Conservation (phyloP, 2,329 filamentous ascomycete genomes). For the Stachybotrys chartarum region DNA sequence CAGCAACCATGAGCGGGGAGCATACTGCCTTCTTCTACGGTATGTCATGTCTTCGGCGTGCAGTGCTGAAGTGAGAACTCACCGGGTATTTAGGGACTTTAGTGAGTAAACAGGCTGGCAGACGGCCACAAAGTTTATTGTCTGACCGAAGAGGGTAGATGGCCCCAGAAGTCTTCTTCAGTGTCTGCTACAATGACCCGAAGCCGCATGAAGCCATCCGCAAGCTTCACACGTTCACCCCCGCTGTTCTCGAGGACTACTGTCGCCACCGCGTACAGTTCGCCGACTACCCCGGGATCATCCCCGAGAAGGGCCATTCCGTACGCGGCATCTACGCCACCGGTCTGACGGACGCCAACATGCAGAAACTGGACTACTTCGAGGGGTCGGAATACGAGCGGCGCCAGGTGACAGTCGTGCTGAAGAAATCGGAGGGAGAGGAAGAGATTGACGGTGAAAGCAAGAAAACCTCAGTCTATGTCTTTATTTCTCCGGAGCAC, state of each 20-base stretch:
- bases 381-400: constrained; percentile 71
- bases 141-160: constrained; percentile 39
- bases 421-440: constrained; percentile 34
- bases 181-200: constrained; percentile 64
- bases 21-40: constrained; percentile 52
- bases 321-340: constrained; percentile 73
- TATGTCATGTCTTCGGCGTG: constrained; percentile 15
- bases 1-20: constrained; percentile 28
- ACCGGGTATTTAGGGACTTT: constrained; percentile 4
- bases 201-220: constrained; percentile 39
- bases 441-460: constrained; percentile 33
- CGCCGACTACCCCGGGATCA: constrained; percentile 78
- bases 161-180: constrained; percentile 80
- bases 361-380: constrained; percentile 70
- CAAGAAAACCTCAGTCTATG: constrained; percentile 55
- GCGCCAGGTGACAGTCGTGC: constrained; percentile 44
- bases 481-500: constrained; percentile 42
- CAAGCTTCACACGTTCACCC: constrained; percentile 56
- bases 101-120: constrained; percentile 1
- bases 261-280: constrained; percentile 60
- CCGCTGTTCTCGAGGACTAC: constrained; percentile 69
- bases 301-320: constrained; percentile 43
- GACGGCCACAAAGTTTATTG: neutral
- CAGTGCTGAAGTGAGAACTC: too few relatives aligned
- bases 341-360: constrained; percentile 70